phyloP scores from a whole-genome alignment of 2,329 filamentous ascomycete species.

The Blastomyces emzantsi region DNA sequence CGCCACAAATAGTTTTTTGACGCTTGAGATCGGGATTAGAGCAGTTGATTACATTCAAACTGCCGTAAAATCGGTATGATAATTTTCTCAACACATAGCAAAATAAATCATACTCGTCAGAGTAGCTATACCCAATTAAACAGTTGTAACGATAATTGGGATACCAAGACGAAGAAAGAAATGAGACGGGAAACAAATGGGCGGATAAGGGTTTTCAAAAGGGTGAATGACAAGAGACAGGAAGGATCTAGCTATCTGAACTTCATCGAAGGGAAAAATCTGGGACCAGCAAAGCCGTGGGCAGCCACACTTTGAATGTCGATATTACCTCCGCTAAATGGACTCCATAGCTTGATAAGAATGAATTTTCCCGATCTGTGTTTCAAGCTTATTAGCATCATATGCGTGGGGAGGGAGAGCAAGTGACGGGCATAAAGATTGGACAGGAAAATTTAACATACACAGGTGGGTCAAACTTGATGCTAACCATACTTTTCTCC shows the following conservation, averaged over 20 bases:
- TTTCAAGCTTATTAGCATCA: background rate
- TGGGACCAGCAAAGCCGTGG: slow-evolving; percentile 74
- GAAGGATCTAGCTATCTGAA: slow-evolving; percentile 38
- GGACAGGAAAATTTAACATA: slow-evolving; percentile 22
- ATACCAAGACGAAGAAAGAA: background rate
- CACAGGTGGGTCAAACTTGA: slow-evolving; percentile 56
- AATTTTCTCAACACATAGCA: background rate
- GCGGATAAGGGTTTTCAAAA: background rate
- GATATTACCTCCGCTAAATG: slow-evolving; percentile 65
- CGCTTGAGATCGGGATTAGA: background rate
- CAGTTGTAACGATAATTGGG: background rate
- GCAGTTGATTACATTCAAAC: background rate
- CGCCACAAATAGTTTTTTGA: background rate
- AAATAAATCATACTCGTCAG: background rate
- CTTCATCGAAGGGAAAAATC: slow-evolving; percentile 67
- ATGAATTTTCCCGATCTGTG: slow-evolving; percentile 68
- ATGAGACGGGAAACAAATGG: background rate
- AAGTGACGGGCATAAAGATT: slow-evolving; percentile 5
- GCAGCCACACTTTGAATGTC: slow-evolving; percentile 81
- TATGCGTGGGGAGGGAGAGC: background rate
- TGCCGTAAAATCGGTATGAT: background rate
- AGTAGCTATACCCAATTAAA: background rate
- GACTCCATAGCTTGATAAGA: slow-evolving; percentile 83
- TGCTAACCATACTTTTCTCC: slow-evolving; percentile 74
- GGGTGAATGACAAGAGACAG: background rate